Conservation (phyloP, 2,329 filamentous ascomycete species). For the Lachnellula hyalina region DNA sequence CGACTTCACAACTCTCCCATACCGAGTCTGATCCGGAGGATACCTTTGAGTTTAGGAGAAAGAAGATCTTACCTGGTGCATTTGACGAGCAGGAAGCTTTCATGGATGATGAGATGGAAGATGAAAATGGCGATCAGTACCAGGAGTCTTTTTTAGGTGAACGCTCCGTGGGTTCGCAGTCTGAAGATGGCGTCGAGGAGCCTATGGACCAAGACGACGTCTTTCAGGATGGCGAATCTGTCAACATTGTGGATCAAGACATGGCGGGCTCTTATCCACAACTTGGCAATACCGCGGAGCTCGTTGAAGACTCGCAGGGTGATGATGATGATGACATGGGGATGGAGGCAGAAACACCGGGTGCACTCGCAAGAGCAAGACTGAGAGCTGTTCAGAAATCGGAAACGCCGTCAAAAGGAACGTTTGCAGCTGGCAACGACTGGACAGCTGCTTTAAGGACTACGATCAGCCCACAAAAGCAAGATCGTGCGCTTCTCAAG, state of each 20-base stretch:
- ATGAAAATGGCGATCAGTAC: conserved; percentile 35
- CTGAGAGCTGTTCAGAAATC: conserved; percentile 59
- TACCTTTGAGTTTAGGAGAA: conserved; percentile 32
- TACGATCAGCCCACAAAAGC: conserved; percentile 90
- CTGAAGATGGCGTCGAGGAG: conserved; percentile 47
- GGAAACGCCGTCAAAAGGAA: conserved; percentile 51
- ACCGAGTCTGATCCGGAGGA: conserved; percentile 32
- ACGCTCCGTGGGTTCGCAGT: conserved; percentile 79
- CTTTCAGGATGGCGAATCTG: conserved; percentile 70
- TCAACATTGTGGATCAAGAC: conserved; percentile 63
- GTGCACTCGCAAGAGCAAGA: conserved; percentile 57
- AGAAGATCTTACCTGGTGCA: conserved; percentile 63
- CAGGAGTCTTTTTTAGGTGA: conserved; percentile 85
- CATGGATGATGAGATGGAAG: conserved; percentile 49
- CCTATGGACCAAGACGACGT: conserved; percentile 60
- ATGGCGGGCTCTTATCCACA: conserved; percentile 74
- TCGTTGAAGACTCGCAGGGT: conserved; percentile 45
- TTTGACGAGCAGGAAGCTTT: conserved; percentile 61
- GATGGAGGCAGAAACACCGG: conserved; percentile 48
- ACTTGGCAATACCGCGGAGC: conserved; percentile 74
- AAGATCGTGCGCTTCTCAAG: conserved; percentile 70
- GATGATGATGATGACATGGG: conserved; percentile 43
- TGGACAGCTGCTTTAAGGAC: conserved; percentile 93
- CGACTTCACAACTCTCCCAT: conserved; percentile 34
- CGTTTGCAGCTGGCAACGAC: conserved; percentile 64